Percentiles rank a stretch among this genome's conserved stretches.
phyloP scores from a whole-genome alignment of 495 filamentous ascomycete genomes.

The Trichoderma orchidacearum region DNA sequence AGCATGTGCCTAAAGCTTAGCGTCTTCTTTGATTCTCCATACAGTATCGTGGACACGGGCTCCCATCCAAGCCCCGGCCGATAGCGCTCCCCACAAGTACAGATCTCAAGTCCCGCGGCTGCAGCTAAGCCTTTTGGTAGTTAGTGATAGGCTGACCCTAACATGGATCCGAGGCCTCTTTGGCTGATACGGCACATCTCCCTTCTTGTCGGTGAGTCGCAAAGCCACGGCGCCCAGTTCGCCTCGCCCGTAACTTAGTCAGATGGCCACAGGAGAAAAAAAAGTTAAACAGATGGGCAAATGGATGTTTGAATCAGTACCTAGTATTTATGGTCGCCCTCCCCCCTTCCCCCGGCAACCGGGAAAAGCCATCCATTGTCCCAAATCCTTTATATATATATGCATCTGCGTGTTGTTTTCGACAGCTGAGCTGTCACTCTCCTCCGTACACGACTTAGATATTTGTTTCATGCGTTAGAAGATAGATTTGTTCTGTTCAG shows the following conservation, averaged over 20 bases:
- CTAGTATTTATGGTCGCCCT: not conserved
- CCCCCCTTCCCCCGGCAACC: not conserved
- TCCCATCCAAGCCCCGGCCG: not conserved
- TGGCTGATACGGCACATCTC: not conserved
- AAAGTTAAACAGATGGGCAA: not conserved
- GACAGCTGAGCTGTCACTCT: not conserved
- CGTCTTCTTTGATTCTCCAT: not conserved
- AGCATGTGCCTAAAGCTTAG: too few species aligned
- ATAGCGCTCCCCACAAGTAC: not conserved
- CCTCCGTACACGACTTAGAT: not conserved
- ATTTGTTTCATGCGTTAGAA: not conserved
- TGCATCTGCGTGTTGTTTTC: not conserved
- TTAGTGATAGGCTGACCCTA: not conserved
- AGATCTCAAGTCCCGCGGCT: not conserved
- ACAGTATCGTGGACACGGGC: not conserved
- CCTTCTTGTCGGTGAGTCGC: not conserved
- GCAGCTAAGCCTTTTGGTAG: too few species aligned
- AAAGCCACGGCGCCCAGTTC: not conserved
- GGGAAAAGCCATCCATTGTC: too few species aligned
- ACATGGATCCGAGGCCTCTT: not conserved
- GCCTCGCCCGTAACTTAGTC: not conserved
- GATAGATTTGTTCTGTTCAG: conserved; percentile 3
- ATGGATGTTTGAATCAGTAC: not conserved
- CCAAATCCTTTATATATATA: not conserved
- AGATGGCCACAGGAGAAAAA: not conserved